A percentile compares a stretch with the other conserved stretches of the same genome.
Evolutionary conservation across 306 rosid genomes (phyloP).

Genomic region (Cicer pinnatifidum): DNA sequence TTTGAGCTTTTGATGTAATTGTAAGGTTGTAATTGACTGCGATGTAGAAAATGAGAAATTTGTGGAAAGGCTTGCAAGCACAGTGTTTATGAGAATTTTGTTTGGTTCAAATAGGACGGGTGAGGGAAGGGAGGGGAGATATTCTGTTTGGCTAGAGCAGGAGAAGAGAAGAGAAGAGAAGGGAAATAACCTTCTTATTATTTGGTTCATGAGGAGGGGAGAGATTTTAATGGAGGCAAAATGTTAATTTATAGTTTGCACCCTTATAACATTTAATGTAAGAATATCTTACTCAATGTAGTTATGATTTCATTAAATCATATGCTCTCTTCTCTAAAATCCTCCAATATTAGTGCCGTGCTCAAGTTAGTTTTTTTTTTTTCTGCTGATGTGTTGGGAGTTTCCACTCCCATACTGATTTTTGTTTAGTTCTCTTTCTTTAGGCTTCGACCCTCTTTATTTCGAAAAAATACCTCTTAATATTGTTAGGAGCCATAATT

Average conservation of each 20-base stretch:
- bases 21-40: slow-evolving; percentile 14
- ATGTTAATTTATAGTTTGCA: neutral
- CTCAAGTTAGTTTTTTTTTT: too few species aligned
- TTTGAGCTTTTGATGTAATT: slow-evolving; percentile 7
- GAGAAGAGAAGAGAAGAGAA: neutral
- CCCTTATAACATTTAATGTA: neutral
- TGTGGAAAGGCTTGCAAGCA: slow-evolving; percentile 12
- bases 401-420: too few species aligned
- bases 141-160: neutral
- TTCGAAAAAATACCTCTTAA: neutral
- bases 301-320: neutral
- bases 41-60: neutral
- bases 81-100: neutral
- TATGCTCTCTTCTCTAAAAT: neutral
- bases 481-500: neutral
- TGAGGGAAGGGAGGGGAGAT: neutral
- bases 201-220: neutral
- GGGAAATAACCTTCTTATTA: neutral
- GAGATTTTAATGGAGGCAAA: neutral
- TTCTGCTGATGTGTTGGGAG: too few species aligned
- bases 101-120: neutral
- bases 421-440: too few species aligned
- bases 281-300: neutral
- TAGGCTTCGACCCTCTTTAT: too few species aligned
- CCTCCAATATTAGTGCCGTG: too few species aligned